Base-by-base conservation (phyloP, 1,139 yeast genomes). In the Geotrichum siamense region DNA sequence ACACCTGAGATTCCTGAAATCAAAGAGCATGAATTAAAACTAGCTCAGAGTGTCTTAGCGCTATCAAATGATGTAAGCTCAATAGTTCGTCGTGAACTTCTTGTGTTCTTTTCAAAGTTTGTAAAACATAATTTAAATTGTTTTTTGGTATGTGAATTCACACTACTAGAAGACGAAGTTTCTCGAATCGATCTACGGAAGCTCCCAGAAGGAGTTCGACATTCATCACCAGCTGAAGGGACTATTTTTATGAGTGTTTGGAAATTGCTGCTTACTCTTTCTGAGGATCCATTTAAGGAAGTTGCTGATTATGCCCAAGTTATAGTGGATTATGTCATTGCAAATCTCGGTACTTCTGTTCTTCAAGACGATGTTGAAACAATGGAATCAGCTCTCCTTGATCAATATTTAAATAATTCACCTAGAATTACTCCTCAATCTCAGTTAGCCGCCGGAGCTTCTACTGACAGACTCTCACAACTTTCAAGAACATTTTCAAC, bases 281-380 rank as follows among this genome's bases (percentile, higher is more conserved):
- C 94, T 1, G 93, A 83, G 53, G 99, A 91, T 62, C 96, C 98
- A 0, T 93, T 82, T 60, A 68, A 75, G 35, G 96, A 87, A 61
- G 89, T 89, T 8, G 79, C 77, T 47, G 75, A 76, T 45, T 70
- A 77, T 51, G 93, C 96, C 0, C 82, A 79, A 48, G 77, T 73
- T 20, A 75, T 86, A 28, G 81, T 89, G 23, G 96, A 89, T 61
- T 77, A 72, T 48, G 79, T 89, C 19, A 69, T 86, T 66, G 63
- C 76, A 34, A 75, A 76, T 47, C 66, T 91, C 44, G 76, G 77
- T 52, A 78, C 76, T 42, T 59, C 77, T 12, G 83, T 82, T 40
- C 64, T 91, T 31, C 78, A 54, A 1, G 56, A 52, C 3, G 57
- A 55, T 15, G 56, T 48, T 28, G 38, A 50, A 42, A 16, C 23